Conservation (phyloP, 2,329 filamentous ascomycete genomes). For the Apiospora rasikravindrae region DNA sequence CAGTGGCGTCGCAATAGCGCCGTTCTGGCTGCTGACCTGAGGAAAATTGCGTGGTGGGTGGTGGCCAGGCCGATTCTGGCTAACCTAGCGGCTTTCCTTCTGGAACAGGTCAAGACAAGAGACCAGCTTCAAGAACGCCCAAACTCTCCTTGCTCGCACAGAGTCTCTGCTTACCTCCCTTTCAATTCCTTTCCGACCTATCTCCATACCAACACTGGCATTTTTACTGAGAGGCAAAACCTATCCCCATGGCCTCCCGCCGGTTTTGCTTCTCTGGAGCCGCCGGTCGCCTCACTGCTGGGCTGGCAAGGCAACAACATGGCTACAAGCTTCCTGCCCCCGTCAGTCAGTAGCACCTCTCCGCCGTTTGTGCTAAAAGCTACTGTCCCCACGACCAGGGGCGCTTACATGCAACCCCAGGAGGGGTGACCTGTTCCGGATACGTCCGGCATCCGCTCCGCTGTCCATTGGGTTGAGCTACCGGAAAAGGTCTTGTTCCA, state of each 20-base stretch:
- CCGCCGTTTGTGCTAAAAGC: slow-evolving; percentile 8
- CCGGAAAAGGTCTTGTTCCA: slow-evolving; percentile 14
- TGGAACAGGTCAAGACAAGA: neutral
- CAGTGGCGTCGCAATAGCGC: slow-evolving; percentile 15
- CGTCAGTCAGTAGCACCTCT: slow-evolving; percentile 15
- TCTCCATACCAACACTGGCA: neutral
- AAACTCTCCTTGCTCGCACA: slow-evolving; percentile 5
- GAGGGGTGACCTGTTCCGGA: slow-evolving; percentile 13
- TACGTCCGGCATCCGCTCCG: slow-evolving; percentile 17
- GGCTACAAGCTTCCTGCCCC: slow-evolving; percentile 15
- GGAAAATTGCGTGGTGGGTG: slow-evolving; percentile 9
- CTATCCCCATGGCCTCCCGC: neutral
- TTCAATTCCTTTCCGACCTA: slow-evolving; percentile 6
- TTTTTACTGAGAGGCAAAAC: neutral
- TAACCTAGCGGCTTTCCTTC: neutral
- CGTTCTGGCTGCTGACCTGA: neutral
- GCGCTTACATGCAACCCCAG: slow-evolving; percentile 16
- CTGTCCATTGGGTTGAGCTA: slow-evolving; percentile 16
- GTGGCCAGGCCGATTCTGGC: neutral
- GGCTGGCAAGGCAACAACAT: slow-evolving; percentile 2
- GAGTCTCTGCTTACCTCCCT: neutral
- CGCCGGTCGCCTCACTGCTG: neutral
- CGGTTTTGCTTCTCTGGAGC: slow-evolving; percentile 1
- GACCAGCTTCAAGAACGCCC: slow-evolving; percentile 13
- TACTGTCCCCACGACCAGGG: slow-evolving; percentile 16